Evolutionary conservation across 2,329 filamentous ascomycete genomes (phyloP).

Genomic region (Alternaria arborescens): DNA sequence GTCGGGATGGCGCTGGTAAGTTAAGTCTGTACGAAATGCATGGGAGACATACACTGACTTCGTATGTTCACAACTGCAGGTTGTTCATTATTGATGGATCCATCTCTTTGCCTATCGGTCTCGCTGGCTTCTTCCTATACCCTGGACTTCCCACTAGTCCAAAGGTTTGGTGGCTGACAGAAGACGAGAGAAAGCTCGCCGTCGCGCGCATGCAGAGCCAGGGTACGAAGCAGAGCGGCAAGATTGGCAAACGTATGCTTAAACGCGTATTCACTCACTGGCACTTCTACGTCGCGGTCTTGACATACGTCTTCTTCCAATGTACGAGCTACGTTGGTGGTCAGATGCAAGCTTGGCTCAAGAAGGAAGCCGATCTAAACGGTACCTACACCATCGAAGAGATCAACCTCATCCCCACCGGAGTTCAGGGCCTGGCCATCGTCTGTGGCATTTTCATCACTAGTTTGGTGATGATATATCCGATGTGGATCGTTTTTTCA

Average conservation of each 20-base stretch:
- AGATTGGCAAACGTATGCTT: constrained; percentile 54
- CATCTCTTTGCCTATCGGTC: constrained; percentile 63
- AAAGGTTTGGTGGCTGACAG: constrained; percentile 57
- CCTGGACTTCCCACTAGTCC: constrained; percentile 60
- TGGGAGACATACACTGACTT: not conserved
- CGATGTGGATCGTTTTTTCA: constrained; percentile 57
- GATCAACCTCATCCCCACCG: constrained; percentile 60
- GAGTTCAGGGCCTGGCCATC: constrained; percentile 57
- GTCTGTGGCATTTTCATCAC: constrained; percentile 58
- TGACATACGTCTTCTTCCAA: constrained; percentile 52
- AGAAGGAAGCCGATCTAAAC: constrained; percentile 48
- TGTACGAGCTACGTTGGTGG: constrained; percentile 51
- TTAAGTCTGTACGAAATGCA: no score
- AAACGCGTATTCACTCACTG: constrained; percentile 55
- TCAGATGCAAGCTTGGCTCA: constrained; percentile 63
- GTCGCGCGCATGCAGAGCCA: constrained; percentile 32
- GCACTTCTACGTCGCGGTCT: constrained; percentile 60
- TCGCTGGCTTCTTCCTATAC: constrained; percentile 62
- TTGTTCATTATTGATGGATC: constrained; percentile 65
- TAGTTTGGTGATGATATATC: constrained; percentile 59
- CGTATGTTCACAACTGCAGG: constrained; percentile 28
- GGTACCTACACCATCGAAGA: constrained; percentile 55
- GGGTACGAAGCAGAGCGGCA: constrained; percentile 46
- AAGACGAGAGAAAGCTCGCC: constrained; percentile 35
- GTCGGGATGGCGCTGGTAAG: constrained; percentile 55